phyloP scores from a whole-genome alignment of 176 grass and related monocot species.

The Hsuehochloa calcarea region DNA sequence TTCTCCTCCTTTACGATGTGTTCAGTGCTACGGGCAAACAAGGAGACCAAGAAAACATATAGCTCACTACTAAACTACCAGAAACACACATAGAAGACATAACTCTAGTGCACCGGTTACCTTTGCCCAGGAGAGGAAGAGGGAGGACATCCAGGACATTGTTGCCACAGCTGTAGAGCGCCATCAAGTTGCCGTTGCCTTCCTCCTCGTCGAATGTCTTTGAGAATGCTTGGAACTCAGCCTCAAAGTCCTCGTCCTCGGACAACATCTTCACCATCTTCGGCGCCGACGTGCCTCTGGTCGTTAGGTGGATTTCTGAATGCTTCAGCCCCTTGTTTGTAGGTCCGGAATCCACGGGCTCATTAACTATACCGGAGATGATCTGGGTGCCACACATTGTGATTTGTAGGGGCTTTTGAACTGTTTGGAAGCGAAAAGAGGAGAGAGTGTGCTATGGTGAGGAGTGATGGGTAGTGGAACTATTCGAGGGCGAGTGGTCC shows the following conservation, averaged over 20 bases:
- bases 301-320: neutral
- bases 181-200: slow-evolving; percentile 6
- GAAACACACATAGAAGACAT: neutral
- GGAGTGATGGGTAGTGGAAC: too few species aligned
- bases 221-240: slow-evolving; percentile 25
- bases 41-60: neutral
- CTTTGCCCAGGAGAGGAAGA: neutral
- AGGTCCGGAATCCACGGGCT: neutral
- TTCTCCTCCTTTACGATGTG: neutral
- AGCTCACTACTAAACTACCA: neutral
- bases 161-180: neutral
- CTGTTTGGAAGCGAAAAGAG: neutral
- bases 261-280: slow-evolving; percentile 3
- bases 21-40: neutral
- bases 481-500: neutral
- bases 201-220: neutral
- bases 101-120: neutral
- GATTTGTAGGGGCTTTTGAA: neutral
- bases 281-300: slow-evolving; percentile 17
- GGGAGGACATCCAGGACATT: neutral
- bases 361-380: neutral
- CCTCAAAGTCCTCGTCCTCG: slow-evolving; percentile 32
- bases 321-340: neutral
- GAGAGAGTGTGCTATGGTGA: too few species aligned
- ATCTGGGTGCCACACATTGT: neutral